Evolutionary conservation across 2,329 filamentous ascomycete genomes (phyloP).

Genomic region (Arthroderma uncinatum): DNA sequence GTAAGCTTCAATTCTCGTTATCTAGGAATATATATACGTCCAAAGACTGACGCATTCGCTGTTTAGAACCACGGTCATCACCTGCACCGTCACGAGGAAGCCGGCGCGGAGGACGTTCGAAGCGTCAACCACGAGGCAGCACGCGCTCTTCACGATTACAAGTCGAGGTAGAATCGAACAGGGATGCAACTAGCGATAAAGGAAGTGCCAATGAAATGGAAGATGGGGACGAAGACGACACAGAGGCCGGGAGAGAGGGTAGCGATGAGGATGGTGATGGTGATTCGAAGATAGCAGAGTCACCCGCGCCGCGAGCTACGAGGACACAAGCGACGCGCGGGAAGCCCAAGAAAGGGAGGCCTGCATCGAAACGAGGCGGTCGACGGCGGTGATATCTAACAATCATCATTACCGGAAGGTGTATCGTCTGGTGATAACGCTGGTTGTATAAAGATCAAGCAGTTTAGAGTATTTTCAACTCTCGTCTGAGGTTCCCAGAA

Average conservation of each 20-base stretch:
- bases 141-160: conserved; percentile 32
- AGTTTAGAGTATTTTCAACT: not conserved
- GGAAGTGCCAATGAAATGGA: conserved; percentile 29
- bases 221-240: conserved; percentile 32
- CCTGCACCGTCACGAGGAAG: conserved; percentile 33
- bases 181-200: conserved; percentile 20
- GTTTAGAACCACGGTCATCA: conserved; percentile 33
- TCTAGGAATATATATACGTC: no score
- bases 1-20: conserved; percentile 21
- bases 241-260: conserved; percentile 27
- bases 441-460: not conserved
- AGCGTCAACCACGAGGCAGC: conserved; percentile 25
- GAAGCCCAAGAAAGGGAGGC: conserved; percentile 23
- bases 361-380: conserved; percentile 27
- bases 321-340: conserved; percentile 26
- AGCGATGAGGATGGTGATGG: conserved; percentile 31
- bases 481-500: not conserved
- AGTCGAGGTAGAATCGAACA: conserved; percentile 27
- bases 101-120: conserved; percentile 24
- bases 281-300: conserved; percentile 28
- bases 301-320: conserved; percentile 26
- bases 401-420: no score
- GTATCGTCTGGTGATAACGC: not conserved
- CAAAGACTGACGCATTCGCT: not conserved
- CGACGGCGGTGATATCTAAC: conserved; percentile 17